Base-by-base conservation (phyloP, 208 protist genomes). In the Acanthamoeba lenticulata region DNA sequence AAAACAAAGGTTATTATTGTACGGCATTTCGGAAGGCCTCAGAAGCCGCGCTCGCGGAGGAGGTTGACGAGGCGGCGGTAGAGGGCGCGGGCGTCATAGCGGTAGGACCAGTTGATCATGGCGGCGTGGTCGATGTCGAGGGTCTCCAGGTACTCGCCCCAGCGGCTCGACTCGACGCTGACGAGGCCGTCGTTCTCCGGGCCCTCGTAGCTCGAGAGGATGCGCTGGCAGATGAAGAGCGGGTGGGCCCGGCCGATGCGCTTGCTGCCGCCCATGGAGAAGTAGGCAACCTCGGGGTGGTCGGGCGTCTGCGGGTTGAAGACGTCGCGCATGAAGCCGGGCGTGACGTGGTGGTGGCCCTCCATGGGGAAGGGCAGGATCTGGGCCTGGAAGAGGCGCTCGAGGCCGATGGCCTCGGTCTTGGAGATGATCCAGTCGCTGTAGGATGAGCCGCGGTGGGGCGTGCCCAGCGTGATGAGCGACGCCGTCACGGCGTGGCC, bases 51-150 rank as follows among this genome's bases (percentile, higher is more conserved):
- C n/a, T 77, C 67, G 15, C 67, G 67, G 29, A 77, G 67, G 29
- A 77, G 36, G 29, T 77, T 77, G 67, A 77, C 36, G 0, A 77
- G 36, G 2, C 32, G 27, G 5, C 67, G 29, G 36, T 77, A 77
- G 3, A 77, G 36, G 29, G 21, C 32, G 11, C 67, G 67, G 0
- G 67, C 67, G 29, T 77, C 67, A n/a, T 77, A 77, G 9, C 67
- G 67, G 32, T 77, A 77, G 29, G 67, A 77, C 67, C 67, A 77
- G 67, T 77, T 77, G 67, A 77, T 77, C 67, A 77, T 77, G 29
- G 67, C 67, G 36, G 67, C 67, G 67, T 77, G 67, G 36, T 77
- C 67, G 13, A 77, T 36, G 36, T 77, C 67, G 67, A 77, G 67
- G 36, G 67, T 77, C 34, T 77, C 67, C 67, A 77, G 40, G 29